These are phyloP conservation scores for Tetradesmus lagerheimii DNA, from an alignment of 139 green algal species.

Conservation along the genomic window DNA sequence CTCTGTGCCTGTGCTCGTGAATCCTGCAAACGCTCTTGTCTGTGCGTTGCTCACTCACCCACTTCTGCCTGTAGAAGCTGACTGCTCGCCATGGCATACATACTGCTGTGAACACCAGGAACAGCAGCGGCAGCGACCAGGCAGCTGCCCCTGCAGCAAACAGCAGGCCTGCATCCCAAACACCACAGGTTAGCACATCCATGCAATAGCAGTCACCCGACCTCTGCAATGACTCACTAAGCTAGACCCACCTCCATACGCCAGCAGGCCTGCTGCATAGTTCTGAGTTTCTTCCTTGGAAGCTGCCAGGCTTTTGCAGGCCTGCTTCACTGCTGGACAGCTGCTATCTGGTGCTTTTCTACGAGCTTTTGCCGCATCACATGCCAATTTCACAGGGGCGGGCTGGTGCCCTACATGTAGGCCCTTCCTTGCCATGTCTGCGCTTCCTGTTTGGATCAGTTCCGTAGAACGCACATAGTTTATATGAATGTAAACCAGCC, in stretches of 20 bases:
- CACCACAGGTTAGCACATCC: background rate
- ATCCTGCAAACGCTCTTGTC: background rate
- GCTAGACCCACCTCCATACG: constrained; percentile 7
- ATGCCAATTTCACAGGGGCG: background rate
- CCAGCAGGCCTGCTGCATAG: background rate
- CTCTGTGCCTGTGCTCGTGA: background rate
- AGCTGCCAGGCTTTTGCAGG: background rate
- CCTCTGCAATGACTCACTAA: background rate
- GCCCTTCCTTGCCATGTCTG: background rate
- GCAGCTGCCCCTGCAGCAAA: constrained; percentile 59
- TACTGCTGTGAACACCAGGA: constrained; percentile 57
- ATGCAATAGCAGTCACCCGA: background rate
- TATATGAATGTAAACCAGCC: background rate
- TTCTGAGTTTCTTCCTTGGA: constrained; percentile 3
- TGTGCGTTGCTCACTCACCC: background rate
- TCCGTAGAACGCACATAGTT: background rate
- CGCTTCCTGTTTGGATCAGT: background rate
- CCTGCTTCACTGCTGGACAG: constrained; percentile 30
- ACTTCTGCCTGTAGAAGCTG: constrained; percentile 50
- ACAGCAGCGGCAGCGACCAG: constrained; percentile 57
- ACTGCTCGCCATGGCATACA: constrained; percentile 58
- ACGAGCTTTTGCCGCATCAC: background rate
- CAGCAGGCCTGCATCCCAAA: constrained; percentile 37
- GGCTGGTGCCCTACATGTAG: background rate
- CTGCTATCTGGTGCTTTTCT: background rate